A percentile compares a stretch with the other conserved stretches of the same genome.
Conservation (phyloP, 345 rosid species). For the Gossypium arboreum region DNA sequence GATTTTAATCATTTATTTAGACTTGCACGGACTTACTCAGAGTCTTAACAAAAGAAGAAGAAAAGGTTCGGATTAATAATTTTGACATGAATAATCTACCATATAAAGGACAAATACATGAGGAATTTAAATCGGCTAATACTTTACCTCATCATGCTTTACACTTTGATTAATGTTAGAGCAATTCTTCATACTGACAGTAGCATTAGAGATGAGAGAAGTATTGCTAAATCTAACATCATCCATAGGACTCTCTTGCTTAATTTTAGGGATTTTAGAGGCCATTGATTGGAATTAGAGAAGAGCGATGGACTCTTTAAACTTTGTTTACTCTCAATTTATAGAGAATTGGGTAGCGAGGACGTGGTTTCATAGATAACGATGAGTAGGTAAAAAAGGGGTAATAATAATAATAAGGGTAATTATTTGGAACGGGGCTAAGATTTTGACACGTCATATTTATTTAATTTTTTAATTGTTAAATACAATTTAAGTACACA, state of each 20-base stretch:
- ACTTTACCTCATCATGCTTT: neutral
- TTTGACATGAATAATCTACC: neutral
- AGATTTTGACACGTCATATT: too few species aligned
- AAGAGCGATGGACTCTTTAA: neutral
- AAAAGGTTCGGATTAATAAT: neutral
- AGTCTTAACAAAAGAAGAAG: neutral
- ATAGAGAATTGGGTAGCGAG: neutral
- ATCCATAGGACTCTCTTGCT: neutral
- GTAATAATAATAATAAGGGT: neutral
- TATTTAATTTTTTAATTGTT: too few species aligned
- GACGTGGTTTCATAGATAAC: neutral
- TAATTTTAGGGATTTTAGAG: neutral
- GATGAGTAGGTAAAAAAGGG: neutral
- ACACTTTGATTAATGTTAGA: neutral
- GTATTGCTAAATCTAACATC: neutral
- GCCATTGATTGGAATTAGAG: slow-evolving; percentile 5
- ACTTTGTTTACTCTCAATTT: neutral
- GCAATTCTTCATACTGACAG: neutral
- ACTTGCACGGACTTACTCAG: too few species aligned
- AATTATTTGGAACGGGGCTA: too few species aligned
- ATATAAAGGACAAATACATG: neutral
- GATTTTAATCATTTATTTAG: neutral
- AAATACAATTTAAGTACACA: too few species aligned
- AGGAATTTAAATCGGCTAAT: neutral
- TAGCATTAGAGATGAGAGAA: neutral